Conservation (phyloP, 306 rosid species). For the Cucumis hystrix region DNA sequence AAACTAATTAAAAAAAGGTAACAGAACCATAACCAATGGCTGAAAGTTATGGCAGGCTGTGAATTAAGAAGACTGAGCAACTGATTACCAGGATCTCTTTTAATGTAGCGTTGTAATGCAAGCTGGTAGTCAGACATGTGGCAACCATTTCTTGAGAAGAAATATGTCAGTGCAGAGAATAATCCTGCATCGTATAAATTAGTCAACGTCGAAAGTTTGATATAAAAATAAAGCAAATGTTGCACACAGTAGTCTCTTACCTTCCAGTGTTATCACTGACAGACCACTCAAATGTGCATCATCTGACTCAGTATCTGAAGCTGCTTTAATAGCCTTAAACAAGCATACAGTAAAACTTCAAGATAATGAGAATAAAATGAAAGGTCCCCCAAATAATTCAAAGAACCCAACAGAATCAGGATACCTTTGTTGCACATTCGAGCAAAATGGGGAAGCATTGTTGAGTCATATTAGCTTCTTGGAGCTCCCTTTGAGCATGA, state of each 20-base stretch:
- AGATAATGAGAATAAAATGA: slow-evolving; percentile 3
- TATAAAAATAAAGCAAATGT: neutral
- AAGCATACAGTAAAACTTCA: slow-evolving; percentile 2
- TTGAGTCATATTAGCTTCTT: slow-evolving; percentile 72
- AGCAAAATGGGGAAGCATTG: slow-evolving; percentile 76
- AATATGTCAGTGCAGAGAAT: slow-evolving; percentile 73
- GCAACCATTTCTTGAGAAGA: slow-evolving; percentile 86
- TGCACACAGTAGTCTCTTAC: slow-evolving; percentile 13
- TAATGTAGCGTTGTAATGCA: slow-evolving; percentile 58
- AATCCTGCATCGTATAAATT: slow-evolving; percentile 43
- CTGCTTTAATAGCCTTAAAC: slow-evolving; percentile 68
- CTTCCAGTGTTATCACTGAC: slow-evolving; percentile 73
- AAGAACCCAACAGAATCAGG: slow-evolving; percentile 8
- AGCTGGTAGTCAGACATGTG: slow-evolving; percentile 85
- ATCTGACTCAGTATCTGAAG: slow-evolving; percentile 56
- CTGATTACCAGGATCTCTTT: slow-evolving; percentile 58
- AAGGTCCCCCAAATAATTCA: slow-evolving; percentile 7
- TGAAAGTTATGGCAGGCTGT: neutral
- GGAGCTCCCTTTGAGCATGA: slow-evolving; percentile 72
- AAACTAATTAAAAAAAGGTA: neutral
- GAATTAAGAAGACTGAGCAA: neutral
- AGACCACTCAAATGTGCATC: slow-evolving; percentile 59
- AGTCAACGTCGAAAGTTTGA: neutral
- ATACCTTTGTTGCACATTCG: slow-evolving; percentile 84
- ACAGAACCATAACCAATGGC: neutral